A percentile compares a stretch with the other conserved stretches of the same genome.
These are phyloP conservation scores for Phialophora tarda DNA, from an alignment of 2,329 filamentous ascomycete species.

Conservation along the genomic window DNA sequence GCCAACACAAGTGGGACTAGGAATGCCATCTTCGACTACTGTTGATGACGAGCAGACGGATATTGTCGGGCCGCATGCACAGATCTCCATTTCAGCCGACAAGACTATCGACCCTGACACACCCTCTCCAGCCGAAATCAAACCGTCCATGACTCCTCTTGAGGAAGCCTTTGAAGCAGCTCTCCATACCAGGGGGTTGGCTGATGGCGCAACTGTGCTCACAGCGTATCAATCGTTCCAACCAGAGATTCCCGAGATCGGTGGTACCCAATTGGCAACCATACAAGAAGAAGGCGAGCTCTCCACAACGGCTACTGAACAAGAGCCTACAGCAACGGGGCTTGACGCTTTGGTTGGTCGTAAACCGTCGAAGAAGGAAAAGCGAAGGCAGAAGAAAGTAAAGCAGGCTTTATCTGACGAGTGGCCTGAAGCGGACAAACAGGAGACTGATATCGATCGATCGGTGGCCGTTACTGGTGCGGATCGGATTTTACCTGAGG, in stretches of 20 bases:
- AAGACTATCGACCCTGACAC: not conserved
- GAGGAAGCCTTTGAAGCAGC: conserved; percentile 37
- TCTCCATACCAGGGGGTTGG: conserved; percentile 32
- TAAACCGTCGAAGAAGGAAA: conserved; percentile 34
- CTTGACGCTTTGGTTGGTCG: conserved; percentile 11
- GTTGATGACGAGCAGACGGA: not conserved
- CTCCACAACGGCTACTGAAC: conserved; percentile 2
- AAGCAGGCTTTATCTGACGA: not conserved
- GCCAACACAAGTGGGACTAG: not conserved
- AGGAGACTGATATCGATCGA: not conserved
- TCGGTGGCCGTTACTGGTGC: not conserved
- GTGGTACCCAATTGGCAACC: conserved; percentile 20
- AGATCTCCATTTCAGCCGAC: not conserved
- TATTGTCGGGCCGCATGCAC: not conserved
- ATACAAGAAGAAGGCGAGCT: conserved; percentile 30
- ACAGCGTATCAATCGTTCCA: conserved; percentile 34
- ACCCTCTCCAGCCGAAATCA: not conserved
- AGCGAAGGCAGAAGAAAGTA: conserved; percentile 34
- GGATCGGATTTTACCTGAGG: not conserved
- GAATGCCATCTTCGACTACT: not conserved
- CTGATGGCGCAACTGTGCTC: conserved; percentile 27
- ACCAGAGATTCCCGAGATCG: conserved; percentile 23
- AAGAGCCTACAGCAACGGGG: not conserved
- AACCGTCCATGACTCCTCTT: conserved; percentile 24
- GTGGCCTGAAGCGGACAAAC: not conserved